Base-by-base conservation (phyloP, 148 eudicot species). In the Tetragonia tetragonoides region DNA sequence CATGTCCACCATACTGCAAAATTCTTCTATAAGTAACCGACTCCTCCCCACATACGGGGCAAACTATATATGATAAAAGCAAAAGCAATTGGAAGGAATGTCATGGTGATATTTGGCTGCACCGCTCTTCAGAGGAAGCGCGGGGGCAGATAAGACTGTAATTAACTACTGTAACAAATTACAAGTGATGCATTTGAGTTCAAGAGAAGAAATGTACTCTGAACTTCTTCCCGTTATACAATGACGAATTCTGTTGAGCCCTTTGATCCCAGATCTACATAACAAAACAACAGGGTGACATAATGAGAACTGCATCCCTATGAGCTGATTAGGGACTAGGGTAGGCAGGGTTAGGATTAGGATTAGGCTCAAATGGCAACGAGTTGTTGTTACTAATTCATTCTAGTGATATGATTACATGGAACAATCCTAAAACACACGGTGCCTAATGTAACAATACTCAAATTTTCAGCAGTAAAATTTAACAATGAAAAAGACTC, bases 181-280 rank as follows among this genome's bases (percentile, higher is more conserved):
- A 72, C 40, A 63, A 14, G 49, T 42, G 44, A 39, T 5, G 10
- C n/a, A 24, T 18, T 24, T 39, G n/a, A 56, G 56, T 23, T 3
- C 7, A 40, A 41, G 44, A 68, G 17, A 40, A 28, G 6, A 49
- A 15, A 70, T 93, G 72, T 89, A 94, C 98, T 87, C 98, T 89
- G 79, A 94, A 94, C 84, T 94, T 94, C 60, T 63, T 79, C 38
- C 95, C 98, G 80, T 92, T 92, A 84, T 70, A 92, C 79, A 94
- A 66, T 20, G 95, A 89, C 34, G 90, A 7, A 77, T 84, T 89
- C 69, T 80, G 85, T 68, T 80, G 86, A 85, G 82, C 81, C 78
- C 86, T 90, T 75, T 38, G 75, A 49, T 94, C 83, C 98, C 98
- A 94, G 64, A 92, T 90, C 98, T 94, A 83, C 63, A 70, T 68